These are phyloP conservation scores for Candida taoyuanica DNA, from an alignment of 805 yeast genomes.

Conservation along the genomic window DNA sequence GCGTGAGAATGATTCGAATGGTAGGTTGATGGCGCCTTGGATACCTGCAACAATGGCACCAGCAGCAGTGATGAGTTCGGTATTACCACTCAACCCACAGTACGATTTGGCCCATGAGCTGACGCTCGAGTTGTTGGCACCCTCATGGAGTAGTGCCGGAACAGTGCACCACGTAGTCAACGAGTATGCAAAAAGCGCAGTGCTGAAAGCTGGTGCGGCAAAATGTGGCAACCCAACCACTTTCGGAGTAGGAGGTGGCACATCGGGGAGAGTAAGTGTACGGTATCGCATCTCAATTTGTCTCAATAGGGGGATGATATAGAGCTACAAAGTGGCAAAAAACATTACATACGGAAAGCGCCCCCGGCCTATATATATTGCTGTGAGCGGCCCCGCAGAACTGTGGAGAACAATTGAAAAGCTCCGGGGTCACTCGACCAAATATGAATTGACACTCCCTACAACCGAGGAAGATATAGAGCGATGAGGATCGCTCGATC, in stretches of 20 bases:
- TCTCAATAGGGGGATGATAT: background rate
- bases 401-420: background rate
- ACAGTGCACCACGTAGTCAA: constrained; percentile 16
- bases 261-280: constrained; percentile 9
- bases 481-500: too few species aligned
- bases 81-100: constrained; percentile 7
- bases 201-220: constrained; percentile 17
- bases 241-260: background rate
- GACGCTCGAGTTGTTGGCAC: constrained; percentile 12
- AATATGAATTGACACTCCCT: too few species aligned
- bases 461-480: too few species aligned
- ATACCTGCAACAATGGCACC: constrained; percentile 16
- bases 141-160: constrained; percentile 15
- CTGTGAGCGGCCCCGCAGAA: constrained; percentile 4
- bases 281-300: too few species aligned
- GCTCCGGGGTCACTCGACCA: constrained; percentile 1
- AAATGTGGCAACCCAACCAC: constrained; percentile 16
- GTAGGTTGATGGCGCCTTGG: constrained; percentile 11
- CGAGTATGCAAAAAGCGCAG: constrained; percentile 14
- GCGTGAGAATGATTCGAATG: constrained; percentile 14
- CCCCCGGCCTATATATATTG: background rate
- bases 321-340: background rate
- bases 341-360: background rate
- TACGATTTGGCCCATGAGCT: constrained; percentile 17
- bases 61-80: constrained; percentile 9